Percentiles rank a stretch among this genome's conserved stretches.
phyloP scores from a whole-genome alignment of 441 rosid genomes.

The Jatropha podagrica region DNA sequence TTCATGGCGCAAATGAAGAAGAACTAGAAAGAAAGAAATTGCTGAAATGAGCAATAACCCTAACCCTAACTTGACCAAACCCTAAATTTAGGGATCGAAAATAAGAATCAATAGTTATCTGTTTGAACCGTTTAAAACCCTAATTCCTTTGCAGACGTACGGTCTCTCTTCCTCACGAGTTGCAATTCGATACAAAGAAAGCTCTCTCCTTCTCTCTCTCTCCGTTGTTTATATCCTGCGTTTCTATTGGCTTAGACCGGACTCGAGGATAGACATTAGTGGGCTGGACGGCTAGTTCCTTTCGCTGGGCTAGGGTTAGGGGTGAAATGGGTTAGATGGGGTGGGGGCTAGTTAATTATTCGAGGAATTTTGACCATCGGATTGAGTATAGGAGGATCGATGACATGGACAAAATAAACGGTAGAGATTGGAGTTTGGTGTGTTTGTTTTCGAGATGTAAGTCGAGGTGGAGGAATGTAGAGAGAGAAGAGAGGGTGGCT shows the following conservation, averaged over 20 bases:
- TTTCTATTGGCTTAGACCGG: slow-evolving; percentile 23
- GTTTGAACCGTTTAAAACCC: neutral
- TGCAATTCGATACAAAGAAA: neutral
- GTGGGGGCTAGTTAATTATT: slow-evolving; percentile 7
- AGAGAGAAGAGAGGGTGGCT: neutral
- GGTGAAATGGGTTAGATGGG: slow-evolving; percentile 1
- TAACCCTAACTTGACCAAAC: slow-evolving; percentile 1
- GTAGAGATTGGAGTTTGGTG: slow-evolving; percentile 32
- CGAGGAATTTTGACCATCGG: slow-evolving; percentile 32
- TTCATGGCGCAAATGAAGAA: neutral
- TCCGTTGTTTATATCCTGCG: neutral
- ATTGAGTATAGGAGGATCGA: slow-evolving; percentile 32
- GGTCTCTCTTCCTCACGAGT: neutral
- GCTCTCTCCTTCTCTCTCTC: slow-evolving; percentile 4
- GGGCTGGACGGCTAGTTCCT: slow-evolving; percentile 22
- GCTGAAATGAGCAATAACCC: neutral
- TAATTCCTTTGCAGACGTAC: neutral
- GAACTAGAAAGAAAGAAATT: neutral
- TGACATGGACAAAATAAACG: slow-evolving; percentile 44
- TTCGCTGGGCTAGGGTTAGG: neutral
- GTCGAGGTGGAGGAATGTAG: neutral
- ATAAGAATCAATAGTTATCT: neutral
- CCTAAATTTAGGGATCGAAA: slow-evolving; percentile 14
- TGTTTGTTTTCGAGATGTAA: slow-evolving; percentile 44
- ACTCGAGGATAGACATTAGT: slow-evolving; percentile 17